Evolutionary conservation across 176 grass and related monocot species (phyloP).

Genomic region (Ananas comosus): DNA sequence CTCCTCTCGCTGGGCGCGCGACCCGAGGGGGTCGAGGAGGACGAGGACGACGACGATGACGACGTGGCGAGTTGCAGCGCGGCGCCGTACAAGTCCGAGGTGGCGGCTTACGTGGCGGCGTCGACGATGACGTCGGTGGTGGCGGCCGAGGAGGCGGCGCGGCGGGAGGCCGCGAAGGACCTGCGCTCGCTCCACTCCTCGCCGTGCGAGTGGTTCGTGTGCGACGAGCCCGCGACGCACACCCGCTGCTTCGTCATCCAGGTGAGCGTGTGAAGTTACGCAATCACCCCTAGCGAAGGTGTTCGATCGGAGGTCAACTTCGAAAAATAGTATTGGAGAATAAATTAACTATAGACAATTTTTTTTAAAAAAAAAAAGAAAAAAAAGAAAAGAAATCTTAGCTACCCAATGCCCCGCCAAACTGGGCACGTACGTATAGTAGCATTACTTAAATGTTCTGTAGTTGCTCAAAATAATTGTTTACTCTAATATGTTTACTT

Average conservation of each 20-base stretch:
- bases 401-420: too few relatives aligned
- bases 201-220: slow-evolving; percentile 73
- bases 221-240: slow-evolving; percentile 50
- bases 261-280: slow-evolving; percentile 20
- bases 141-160: slow-evolving; percentile 66
- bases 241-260: slow-evolving; percentile 94
- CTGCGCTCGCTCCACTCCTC: slow-evolving; percentile 63
- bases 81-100: slow-evolving; percentile 11
- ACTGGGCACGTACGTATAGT: too few relatives aligned
- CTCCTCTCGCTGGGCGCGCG: slow-evolving; percentile 35
- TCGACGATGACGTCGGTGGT: slow-evolving; percentile 88
- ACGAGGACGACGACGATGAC: too few relatives aligned
- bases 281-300: too few relatives aligned
- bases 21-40: neutral
- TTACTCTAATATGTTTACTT: neutral
- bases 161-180: slow-evolving; percentile 66
- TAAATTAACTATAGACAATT: neutral
- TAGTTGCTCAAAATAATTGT: neutral
- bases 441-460: neutral
- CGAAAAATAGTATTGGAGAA: too few relatives aligned
- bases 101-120: slow-evolving; percentile 63
- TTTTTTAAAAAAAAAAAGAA: neutral
- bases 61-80: too few relatives aligned
- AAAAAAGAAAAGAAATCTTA: neutral
- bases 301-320: too few relatives aligned